These are phyloP conservation scores for Brassica incana DNA, from an alignment of 345 rosid species.

Conservation along the genomic window DNA sequence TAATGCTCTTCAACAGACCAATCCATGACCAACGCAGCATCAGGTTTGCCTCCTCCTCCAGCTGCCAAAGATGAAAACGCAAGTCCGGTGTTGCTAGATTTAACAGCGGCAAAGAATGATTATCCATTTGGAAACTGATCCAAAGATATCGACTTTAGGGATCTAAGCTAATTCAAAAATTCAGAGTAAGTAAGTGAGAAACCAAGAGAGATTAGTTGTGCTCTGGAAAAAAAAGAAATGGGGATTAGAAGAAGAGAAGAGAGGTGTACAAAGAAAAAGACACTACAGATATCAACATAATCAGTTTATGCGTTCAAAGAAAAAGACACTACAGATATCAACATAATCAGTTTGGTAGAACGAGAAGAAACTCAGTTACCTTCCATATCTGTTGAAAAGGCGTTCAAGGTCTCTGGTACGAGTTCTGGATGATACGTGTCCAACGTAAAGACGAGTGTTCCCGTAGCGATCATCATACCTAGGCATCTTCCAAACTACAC, in stretches of 20 bases:
- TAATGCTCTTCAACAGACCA: constrained; percentile 82
- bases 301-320: no score
- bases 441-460: constrained; percentile 60
- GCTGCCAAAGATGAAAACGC: constrained; percentile 11
- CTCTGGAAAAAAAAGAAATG: neutral
- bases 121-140: constrained; percentile 35
- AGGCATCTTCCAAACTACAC: constrained; percentile 49
- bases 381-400: constrained; percentile 63
- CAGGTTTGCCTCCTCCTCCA: constrained; percentile 36
- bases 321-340: no score
- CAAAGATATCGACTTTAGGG: neutral
- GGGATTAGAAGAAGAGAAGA: no score
- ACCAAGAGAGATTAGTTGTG: neutral
- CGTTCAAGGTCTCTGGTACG: constrained; percentile 60
- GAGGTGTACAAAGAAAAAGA: no score
- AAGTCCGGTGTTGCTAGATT: constrained; percentile 24
- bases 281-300: no score
- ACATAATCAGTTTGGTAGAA: no score
- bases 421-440: constrained; percentile 53
- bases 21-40: constrained; percentile 66
- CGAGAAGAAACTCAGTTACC: constrained; percentile 36
- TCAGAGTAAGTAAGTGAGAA: neutral
- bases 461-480: constrained; percentile 54
- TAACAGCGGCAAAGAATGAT: constrained; percentile 20
- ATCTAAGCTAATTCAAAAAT: neutral